Conservation (phyloP, 2,329 filamentous ascomycete genomes). For the Stachybotrys chlorohalonatus region DNA sequence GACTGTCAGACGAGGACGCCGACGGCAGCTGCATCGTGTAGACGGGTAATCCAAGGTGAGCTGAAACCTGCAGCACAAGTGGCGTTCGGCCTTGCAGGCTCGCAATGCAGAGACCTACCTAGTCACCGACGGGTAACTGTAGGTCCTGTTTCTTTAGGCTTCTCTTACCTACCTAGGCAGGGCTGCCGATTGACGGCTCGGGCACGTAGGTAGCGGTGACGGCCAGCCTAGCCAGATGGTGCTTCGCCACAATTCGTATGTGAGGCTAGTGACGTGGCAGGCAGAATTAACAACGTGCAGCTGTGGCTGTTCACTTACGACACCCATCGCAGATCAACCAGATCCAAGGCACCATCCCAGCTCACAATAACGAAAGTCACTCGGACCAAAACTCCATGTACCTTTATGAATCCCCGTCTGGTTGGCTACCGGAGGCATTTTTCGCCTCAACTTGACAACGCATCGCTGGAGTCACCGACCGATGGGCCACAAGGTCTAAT, state of each 20-base stretch:
- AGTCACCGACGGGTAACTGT: background rate
- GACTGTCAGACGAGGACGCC: background rate
- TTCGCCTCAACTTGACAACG: background rate
- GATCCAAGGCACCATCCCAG: background rate
- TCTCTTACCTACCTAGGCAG: too few species aligned
- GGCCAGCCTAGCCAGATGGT: constrained; percentile 4
- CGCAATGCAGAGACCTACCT: background rate
- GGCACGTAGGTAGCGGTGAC: constrained; percentile 13
- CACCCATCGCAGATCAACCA: background rate
- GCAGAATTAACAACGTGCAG: constrained; percentile 12
- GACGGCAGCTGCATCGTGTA: background rate
- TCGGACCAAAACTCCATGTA: background rate
- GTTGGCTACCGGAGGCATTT: background rate
- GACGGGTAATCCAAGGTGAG: constrained; percentile 4
- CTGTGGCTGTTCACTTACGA: background rate
- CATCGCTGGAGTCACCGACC: background rate
- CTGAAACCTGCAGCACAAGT: constrained; percentile 14
- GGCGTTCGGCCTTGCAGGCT: constrained; percentile 3
- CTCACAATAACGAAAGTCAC: background rate
- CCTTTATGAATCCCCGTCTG: background rate
- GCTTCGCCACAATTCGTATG: constrained; percentile 28
- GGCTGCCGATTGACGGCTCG: background rate
- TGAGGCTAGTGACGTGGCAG: constrained; percentile 40
- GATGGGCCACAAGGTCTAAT: background rate
- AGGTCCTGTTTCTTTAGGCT: too few species aligned